Percentiles rank a stretch among this genome's conserved stretches.
Evolutionary conservation across 352 stramenopile genomes (phyloP).

Genomic region (Globisporangium solare): DNA sequence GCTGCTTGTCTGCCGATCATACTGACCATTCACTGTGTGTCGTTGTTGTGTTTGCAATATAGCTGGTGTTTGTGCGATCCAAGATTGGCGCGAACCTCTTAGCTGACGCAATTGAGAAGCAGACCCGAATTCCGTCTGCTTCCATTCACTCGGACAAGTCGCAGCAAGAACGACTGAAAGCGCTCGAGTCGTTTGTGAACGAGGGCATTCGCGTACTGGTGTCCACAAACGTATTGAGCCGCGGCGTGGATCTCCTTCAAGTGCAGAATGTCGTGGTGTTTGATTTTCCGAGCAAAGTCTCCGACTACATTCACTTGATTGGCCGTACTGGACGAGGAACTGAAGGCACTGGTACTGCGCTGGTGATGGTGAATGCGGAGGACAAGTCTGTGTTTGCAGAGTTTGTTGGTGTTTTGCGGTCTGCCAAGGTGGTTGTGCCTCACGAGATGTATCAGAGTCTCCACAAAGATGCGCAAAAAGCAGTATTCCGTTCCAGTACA

Average conservation of each 20-base stretch:
- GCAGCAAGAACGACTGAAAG: slow-evolving; percentile 40
- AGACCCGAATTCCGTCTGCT: slow-evolving; percentile 24
- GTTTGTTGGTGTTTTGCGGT: slow-evolving; percentile 29
- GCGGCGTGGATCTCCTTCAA: slow-evolving; percentile 61
- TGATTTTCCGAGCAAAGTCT: slow-evolving; percentile 52
- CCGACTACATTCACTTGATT: slow-evolving; percentile 64
- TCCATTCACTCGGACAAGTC: slow-evolving; percentile 67
- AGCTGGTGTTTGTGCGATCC: slow-evolving; percentile 78
- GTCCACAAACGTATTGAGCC: slow-evolving; percentile 66
- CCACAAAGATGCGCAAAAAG: slow-evolving; percentile 17
- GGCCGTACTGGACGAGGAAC: slow-evolving; percentile 38
- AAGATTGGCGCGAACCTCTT: slow-evolving; percentile 58
- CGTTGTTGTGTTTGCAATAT: neutral
- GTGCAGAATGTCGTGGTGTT: slow-evolving; percentile 73
- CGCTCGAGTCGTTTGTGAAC: slow-evolving; percentile 61
- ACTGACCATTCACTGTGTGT: neutral
- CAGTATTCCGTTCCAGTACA: slow-evolving; percentile 8
- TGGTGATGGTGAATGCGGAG: slow-evolving; percentile 43
- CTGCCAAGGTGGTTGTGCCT: slow-evolving; percentile 24
- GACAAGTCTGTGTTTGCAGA: slow-evolving; percentile 39
- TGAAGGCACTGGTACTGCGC: slow-evolving; percentile 17
- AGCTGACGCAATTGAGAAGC: slow-evolving; percentile 42
- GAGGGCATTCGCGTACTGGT: slow-evolving; percentile 44
- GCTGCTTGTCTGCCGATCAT: neutral
- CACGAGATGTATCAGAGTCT: slow-evolving; percentile 40